These are phyloP conservation scores for Suillus subluteus DNA, from an alignment of 768 basidiomycete species.

Conservation along the genomic window DNA sequence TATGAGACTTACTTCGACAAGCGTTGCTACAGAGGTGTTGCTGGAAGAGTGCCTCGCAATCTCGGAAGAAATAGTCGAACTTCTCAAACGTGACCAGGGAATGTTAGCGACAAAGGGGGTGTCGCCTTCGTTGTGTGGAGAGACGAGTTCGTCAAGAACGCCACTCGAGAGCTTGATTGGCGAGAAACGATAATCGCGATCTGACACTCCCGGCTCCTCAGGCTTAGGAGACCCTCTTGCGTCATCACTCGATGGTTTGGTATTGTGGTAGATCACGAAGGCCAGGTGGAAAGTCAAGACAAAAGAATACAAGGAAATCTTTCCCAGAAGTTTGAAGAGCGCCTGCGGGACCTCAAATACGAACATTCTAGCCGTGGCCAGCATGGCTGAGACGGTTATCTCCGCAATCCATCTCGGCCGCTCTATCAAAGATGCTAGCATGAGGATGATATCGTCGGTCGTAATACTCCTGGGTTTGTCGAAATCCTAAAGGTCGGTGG, in stretches of 20 bases:
- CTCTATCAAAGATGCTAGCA: neutral
- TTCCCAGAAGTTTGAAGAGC: neutral
- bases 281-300: neutral
- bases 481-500: neutral
- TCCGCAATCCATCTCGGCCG: neutral
- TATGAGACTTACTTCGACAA: neutral
- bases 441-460: neutral
- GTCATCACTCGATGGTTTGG: neutral
- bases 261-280: neutral
- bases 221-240: neutral
- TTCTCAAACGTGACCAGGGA: neutral
- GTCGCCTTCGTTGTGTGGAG: no score
- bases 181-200: neutral
- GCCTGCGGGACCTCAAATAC: neutral
- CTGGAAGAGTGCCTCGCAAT: neutral
- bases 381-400: neutral
- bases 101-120: neutral
- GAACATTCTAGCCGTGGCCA: neutral
- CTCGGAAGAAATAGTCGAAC: neutral
- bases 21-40: neutral
- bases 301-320: constrained; percentile 3
- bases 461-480: neutral
- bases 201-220: neutral
- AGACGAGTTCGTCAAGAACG: neutral
- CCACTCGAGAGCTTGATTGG: neutral